phyloP scores from a whole-genome alignment of 164 flowering plant genomes.

The Umbellularia californica region DNA sequence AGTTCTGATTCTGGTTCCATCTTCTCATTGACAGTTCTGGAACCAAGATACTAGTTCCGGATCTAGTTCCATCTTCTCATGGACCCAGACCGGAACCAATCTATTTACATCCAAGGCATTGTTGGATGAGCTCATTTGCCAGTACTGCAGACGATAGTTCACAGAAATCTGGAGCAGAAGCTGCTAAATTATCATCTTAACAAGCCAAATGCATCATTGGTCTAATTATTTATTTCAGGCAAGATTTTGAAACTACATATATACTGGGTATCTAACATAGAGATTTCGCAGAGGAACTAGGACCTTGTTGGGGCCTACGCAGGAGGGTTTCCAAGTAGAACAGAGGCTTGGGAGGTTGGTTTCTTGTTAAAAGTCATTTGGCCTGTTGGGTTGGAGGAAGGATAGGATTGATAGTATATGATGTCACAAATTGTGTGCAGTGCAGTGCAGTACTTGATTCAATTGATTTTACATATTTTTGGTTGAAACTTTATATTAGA shows the following conservation, averaged over 20 bases:
- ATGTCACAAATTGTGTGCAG: constrained; percentile 56
- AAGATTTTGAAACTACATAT: constrained; percentile 90
- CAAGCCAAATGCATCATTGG: constrained; percentile 86
- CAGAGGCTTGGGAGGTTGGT: constrained; percentile 54
- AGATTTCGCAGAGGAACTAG: constrained; percentile 71
- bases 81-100: no score
- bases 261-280: constrained; percentile 67
- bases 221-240: constrained; percentile 80
- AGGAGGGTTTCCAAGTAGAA: constrained; percentile 79
- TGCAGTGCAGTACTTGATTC: constrained; percentile 57
- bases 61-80: no score
- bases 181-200: constrained; percentile 70
- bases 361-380: constrained; percentile 74
- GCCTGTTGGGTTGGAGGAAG: constrained; percentile 95
- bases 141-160: constrained; percentile 72
- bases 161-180: constrained; percentile 77
- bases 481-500: constrained; percentile 13
- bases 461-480: constrained; percentile 21
- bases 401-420: constrained; percentile 85
- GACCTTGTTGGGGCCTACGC: constrained; percentile 71
- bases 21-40: no score
- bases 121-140: constrained; percentile 48
- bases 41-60: no score
- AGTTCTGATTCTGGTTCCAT: no score
- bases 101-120: constrained; percentile 27